Base-by-base conservation (phyloP, 169 alveolate genomes). In the Cryptosporidium andersoni region DNA sequence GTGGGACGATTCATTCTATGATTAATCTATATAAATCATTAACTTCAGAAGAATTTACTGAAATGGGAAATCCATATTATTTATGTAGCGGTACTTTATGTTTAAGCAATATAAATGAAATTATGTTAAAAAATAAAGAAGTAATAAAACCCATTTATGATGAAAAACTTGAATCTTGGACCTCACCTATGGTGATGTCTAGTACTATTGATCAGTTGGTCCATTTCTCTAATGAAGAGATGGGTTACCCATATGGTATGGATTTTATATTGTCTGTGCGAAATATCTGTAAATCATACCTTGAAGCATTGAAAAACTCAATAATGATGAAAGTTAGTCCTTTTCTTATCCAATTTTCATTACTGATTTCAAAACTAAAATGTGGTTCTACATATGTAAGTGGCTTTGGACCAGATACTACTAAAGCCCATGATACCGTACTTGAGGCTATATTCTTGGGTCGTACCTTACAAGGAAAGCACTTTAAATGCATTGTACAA, bases 231-330 rank as follows among this genome's bases (percentile, higher is more conserved):
- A 74, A 74, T 42, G 85, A 74, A 47, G 85, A 74, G 34, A 74
- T 74, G 85, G 85, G 85, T 0, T 74, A 74, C 49, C 85, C 85
- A 14, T 74, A 74, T 49, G 85, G 85, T 49, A 74, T 74, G 85
- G 85, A 74, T 47, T 74, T 74, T 60, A 51, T 74, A 25, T 74
- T 74, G 4, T 56, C 85, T 1, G 55, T 68, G 16, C 55, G 68
- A 58, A 43, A 66, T 8, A 4, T 74, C 39, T 7, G 60, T 8
- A 43, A 2, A 0, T 74, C 85, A 8, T 74, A 74, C 34, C 25
- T 74, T 1, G 55, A 66, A 9, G 85, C 85, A n/a, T 48, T 74
- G 2, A 1, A 66, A 2, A 16, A 68, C n/a, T 39, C 56, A 7
- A 36, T 74, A 14, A 56, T 25, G 51, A 58, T 39, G 0, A 74